Conservation (phyloP, 306 rosid species). For the Cucumis cinereus region DNA sequence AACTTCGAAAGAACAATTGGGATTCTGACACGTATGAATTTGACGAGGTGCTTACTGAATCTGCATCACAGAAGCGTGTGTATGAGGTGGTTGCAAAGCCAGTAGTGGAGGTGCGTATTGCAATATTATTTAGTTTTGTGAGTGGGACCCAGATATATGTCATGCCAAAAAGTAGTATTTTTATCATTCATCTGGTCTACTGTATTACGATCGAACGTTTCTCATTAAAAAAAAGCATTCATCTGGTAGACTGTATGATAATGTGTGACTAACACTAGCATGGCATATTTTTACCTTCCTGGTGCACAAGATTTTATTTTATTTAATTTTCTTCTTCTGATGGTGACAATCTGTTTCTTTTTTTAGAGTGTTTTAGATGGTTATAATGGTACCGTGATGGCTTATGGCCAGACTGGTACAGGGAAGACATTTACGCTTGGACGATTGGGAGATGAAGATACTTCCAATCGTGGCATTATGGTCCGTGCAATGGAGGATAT, state of each 20-base stretch:
- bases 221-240: background rate
- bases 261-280: background rate
- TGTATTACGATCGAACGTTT: no score
- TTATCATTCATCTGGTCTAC: background rate
- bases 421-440: slow-evolving; percentile 98
- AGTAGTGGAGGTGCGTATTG: slow-evolving; percentile 71
- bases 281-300: background rate
- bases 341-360: slow-evolving; percentile 5
- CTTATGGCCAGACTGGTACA: slow-evolving; percentile 98
- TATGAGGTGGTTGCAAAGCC: slow-evolving; percentile 99
- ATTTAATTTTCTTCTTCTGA: background rate
- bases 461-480: slow-evolving; percentile 88
- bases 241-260: background rate
- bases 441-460: slow-evolving; percentile 67
- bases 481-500: slow-evolving; percentile 97
- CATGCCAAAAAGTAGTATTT: background rate
- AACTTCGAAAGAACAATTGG: slow-evolving; percentile 92
- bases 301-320: background rate
- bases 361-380: slow-evolving; percentile 90
- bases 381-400: slow-evolving; percentile 98
- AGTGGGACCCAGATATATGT: background rate
- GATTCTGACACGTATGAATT: slow-evolving; percentile 84
- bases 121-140: background rate
- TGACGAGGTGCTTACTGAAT: slow-evolving; percentile 88
- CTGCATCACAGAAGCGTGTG: slow-evolving; percentile 88